Base-by-base conservation (phyloP, 2,329 filamentous ascomycete species). In the Colletotrichum agaves region DNA sequence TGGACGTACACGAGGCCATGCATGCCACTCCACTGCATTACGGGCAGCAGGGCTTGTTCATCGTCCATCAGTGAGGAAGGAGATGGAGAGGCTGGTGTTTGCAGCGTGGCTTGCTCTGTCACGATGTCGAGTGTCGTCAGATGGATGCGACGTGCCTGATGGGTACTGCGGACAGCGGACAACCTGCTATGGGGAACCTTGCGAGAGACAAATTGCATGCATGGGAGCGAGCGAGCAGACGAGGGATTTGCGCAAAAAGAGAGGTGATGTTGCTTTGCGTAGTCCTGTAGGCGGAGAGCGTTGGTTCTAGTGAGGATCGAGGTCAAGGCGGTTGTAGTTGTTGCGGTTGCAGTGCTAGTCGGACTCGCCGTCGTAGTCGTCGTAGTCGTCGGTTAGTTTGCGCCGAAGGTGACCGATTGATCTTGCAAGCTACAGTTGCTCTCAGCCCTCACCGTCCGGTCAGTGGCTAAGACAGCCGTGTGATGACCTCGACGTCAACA, bases 121-220 rank as follows among this genome's bases (percentile, higher is more conserved):
- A 63, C 52, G 52, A 63, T 39, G 60, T 33, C 19, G 63, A 62
- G 50, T 62, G 41, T 62, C 49, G 63, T 44, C 58, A 43, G 50
- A 62, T 56, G 49, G 49, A 23, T 56, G 63, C 49, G 58, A 61
- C 37, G 50, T 55, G 57, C 49, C 33, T 55, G 47, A 23, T 39
- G 35, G 23, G 61, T 19, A 37, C n/a, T 52, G 53, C 39, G 39
- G 27, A 27, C 27, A 23, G 17, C 55, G 47, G 17, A 57, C 21
- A 62, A 50, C 33, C 47, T 49, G 49, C 21, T 23, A 60, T 37
- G 23, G 21, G 49, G 49, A 19, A 31, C 41, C 49, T 35, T 47
- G 33, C 43, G 33, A 44, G 15, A 10, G 50, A 63, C 52, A 63
- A 63, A 67, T 67, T 58, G 60, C 64, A 58, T 67, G 64, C 64